Evolutionary conservation across 345 rosid genomes (phyloP).

Genomic region (Populus ilicifolia): DNA sequence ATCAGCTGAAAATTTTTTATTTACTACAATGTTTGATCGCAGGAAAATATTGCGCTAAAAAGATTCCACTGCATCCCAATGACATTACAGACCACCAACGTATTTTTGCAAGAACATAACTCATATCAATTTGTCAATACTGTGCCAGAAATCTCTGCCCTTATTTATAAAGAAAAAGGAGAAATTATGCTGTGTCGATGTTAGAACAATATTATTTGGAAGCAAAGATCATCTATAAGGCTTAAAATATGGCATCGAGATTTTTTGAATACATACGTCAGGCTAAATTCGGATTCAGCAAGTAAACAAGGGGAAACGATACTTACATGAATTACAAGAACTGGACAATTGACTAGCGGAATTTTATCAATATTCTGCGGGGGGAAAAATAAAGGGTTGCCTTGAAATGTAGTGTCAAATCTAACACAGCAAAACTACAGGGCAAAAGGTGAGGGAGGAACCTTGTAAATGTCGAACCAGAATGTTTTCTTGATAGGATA

Average conservation of each 20-base stretch:
- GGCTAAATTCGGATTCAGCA: background rate
- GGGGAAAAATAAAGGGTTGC: background rate
- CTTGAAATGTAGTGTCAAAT: background rate
- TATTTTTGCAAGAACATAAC: background rate
- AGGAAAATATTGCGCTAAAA: background rate
- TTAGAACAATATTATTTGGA: background rate
- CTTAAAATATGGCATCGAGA: background rate
- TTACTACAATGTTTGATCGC: background rate
- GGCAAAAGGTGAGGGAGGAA: conserved; percentile 10
- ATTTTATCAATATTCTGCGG: conserved; percentile 82
- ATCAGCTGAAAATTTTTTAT: background rate
- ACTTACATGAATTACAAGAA: conserved; percentile 89
- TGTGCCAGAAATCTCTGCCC: background rate
- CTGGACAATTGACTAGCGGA: conserved; percentile 64
- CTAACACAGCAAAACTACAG: background rate
- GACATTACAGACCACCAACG: background rate
- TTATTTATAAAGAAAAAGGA: background rate
- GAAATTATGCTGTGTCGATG: background rate
- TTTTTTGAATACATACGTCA: background rate
- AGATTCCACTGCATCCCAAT: background rate
- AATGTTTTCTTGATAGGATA: conserved; percentile 69
- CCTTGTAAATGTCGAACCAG: conserved; percentile 92
- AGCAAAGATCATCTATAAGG: background rate
- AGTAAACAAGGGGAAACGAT: background rate
- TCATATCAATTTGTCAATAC: background rate